Conservation (phyloP, 2,329 filamentous ascomycete species). For the Coniochaeta sp. region DNA sequence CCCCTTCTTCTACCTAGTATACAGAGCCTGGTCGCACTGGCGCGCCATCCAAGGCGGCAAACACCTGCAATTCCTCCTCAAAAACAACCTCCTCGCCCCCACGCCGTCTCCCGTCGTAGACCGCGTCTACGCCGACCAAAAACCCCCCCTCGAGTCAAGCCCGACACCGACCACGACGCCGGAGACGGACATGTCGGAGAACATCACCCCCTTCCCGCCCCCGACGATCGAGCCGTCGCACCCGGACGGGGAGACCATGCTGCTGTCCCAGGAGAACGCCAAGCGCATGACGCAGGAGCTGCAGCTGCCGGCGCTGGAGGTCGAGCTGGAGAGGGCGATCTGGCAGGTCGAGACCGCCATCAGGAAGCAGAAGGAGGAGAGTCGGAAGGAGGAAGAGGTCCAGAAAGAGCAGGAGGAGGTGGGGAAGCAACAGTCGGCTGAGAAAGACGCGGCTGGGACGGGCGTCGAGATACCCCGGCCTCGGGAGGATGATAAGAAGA, state of each 20-base stretch:
- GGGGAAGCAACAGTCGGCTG: background rate
- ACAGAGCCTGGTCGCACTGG: slow-evolving; percentile 89
- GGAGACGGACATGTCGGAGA: slow-evolving; percentile 10
- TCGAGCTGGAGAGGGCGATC: slow-evolving; percentile 68
- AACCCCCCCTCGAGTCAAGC: slow-evolving; percentile 15
- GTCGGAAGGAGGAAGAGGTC: slow-evolving; percentile 8
- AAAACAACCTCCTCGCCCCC: slow-evolving; percentile 61
- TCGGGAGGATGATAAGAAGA: slow-evolving; percentile 1
- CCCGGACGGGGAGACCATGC: slow-evolving; percentile 33
- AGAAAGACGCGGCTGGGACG: slow-evolving; percentile 2
- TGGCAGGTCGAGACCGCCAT: slow-evolving; percentile 59
- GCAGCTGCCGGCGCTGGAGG: slow-evolving; percentile 60
- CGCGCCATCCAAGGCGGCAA: slow-evolving; percentile 76
- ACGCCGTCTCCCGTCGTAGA: slow-evolving; percentile 65
- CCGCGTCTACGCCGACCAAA: slow-evolving; percentile 52
- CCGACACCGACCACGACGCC: slow-evolving; percentile 16
- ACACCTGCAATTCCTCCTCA: slow-evolving; percentile 74
- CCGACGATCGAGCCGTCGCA: slow-evolving; percentile 4
- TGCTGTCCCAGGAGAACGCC: slow-evolving; percentile 23
- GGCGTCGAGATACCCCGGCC: background rate
- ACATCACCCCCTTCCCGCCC: slow-evolving; percentile 12
- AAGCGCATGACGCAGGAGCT: slow-evolving; percentile 39
- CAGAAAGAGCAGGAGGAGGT: slow-evolving; percentile 12
- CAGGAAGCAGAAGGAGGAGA: slow-evolving; percentile 22
- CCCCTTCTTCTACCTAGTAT: slow-evolving; percentile 93